Evolutionary conservation across 225 moss, liverwort and hornwort species (phyloP).

Genomic region (Lunularia cruciata): DNA sequence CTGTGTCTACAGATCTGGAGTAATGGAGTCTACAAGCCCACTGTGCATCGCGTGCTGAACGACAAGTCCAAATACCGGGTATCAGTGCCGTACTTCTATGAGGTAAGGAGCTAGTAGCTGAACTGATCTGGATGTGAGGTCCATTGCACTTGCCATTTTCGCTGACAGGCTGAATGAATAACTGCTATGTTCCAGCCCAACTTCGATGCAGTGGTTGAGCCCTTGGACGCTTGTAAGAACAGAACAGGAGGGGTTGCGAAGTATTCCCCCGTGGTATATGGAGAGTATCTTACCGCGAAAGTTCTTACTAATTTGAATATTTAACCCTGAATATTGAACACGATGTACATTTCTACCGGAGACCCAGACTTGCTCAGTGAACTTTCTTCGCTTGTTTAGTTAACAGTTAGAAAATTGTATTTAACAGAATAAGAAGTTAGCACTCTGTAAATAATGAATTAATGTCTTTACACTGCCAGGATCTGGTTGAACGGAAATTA

Average conservation of each 20-base stretch:
- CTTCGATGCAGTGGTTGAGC: constrained; percentile 82
- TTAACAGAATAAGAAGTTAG: too few relatives aligned
- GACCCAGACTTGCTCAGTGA: too few relatives aligned
- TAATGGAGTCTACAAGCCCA: constrained; percentile 80
- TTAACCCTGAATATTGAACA: too few relatives aligned
- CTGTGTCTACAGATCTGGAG: constrained; percentile 71
- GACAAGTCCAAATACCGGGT: constrained; percentile 68
- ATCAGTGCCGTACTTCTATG: constrained; percentile 93
- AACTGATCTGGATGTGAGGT: background rate
- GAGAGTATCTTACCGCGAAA: constrained; percentile 75
- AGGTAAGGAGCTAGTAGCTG: constrained; percentile 45
- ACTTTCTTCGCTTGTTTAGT: too few relatives aligned
- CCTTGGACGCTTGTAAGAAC: constrained; percentile 53
- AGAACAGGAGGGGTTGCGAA: constrained; percentile 30
- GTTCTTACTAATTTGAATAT: constrained; percentile 77
- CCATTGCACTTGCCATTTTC: background rate
- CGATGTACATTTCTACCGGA: too few relatives aligned
- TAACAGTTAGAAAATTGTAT: too few relatives aligned
- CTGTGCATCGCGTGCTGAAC: constrained; percentile 85
- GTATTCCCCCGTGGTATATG: constrained; percentile 66
- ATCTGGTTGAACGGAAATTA: too few relatives aligned
- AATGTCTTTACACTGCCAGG: too few relatives aligned
- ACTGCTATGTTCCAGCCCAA: constrained; percentile 63
- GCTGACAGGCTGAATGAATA: background rate
- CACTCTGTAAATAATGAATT: too few relatives aligned